These are phyloP conservation scores for Magnolia changhungtana DNA, from an alignment of 164 flowering plant species.

Conservation along the genomic window DNA sequence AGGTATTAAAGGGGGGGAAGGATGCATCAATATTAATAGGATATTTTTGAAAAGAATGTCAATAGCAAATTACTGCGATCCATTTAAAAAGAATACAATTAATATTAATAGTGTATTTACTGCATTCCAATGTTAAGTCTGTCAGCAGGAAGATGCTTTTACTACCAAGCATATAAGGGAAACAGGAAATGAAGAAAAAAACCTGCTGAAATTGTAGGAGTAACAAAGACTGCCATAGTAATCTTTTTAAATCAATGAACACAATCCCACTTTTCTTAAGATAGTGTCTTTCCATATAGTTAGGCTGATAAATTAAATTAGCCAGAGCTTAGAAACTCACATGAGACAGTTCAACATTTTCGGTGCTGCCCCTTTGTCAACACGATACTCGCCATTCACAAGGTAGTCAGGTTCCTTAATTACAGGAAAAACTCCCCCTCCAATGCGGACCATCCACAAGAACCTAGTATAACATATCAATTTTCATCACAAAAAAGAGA, in stretches of 20 bases:
- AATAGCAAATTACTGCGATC: no score
- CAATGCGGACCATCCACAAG: constrained; percentile 99
- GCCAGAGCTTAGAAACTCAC: constrained; percentile 46
- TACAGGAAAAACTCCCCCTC: constrained; percentile 97
- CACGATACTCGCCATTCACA: constrained; percentile 98
- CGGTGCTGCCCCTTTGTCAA: constrained; percentile 98
- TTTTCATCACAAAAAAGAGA: constrained; percentile 10
- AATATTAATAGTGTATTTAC: background rate
- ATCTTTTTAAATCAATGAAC: no score
- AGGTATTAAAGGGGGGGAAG: background rate
- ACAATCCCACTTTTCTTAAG: no score
- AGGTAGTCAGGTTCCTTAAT: constrained; percentile 99
- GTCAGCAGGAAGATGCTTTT: background rate
- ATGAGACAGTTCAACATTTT: constrained; percentile 98
- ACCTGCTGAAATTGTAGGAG: background rate
- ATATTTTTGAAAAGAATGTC: no score
- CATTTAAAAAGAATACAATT: background rate
- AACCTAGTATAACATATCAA: constrained; percentile 43
- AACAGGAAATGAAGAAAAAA: background rate
- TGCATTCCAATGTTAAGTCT: no score
- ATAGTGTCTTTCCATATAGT: background rate
- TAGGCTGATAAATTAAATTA: background rate
- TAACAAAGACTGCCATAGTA: no score
- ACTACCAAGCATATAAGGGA: background rate
- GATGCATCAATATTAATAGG: background rate